These are phyloP conservation scores for Mycena olivaceomarginata DNA, from an alignment of 768 basidiomycete species.

Conservation along the genomic window DNA sequence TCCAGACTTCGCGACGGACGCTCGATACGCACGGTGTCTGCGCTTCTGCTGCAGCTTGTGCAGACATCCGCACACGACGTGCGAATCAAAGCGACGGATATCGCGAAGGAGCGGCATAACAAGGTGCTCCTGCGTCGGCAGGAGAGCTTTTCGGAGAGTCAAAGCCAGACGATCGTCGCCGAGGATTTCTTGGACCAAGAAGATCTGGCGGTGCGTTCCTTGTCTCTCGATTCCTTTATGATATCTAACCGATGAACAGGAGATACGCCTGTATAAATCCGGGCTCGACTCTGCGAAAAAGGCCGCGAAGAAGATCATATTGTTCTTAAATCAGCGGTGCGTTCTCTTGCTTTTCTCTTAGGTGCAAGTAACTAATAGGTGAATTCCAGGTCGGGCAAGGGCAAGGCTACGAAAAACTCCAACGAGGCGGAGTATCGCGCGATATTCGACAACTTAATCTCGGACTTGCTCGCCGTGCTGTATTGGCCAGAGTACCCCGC, in stretches of 20 bases:
- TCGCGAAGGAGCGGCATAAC: slow-evolving; percentile 79
- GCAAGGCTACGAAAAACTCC: slow-evolving; percentile 91
- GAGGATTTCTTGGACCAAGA: slow-evolving; percentile 80
- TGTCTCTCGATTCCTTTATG: slow-evolving; percentile 12
- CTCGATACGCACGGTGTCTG: slow-evolving; percentile 95
- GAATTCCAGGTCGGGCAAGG: slow-evolving; percentile 84
- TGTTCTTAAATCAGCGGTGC: slow-evolving; percentile 83
- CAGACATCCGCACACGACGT: slow-evolving; percentile 96
- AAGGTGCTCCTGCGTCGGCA: slow-evolving; percentile 77
- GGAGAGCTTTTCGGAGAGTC: slow-evolving; percentile 74
- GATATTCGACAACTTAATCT: slow-evolving; percentile 94
- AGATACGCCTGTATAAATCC: slow-evolving; percentile 81
- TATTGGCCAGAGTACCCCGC: slow-evolving; percentile 99
- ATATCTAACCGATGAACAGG: slow-evolving; percentile 59
- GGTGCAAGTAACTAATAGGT: slow-evolving; percentile 1
- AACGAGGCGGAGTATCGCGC: slow-evolving; percentile 96
- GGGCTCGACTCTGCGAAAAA: slow-evolving; percentile 89
- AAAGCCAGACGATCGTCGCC: slow-evolving; percentile 52
- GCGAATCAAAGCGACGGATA: slow-evolving; percentile 77
- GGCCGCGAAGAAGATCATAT: slow-evolving; percentile 89
- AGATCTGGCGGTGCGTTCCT: slow-evolving; percentile 73
- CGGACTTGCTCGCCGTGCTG: slow-evolving; percentile 90
- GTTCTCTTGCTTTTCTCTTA: slow-evolving; percentile 4
- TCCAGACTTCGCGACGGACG: slow-evolving; percentile 90
- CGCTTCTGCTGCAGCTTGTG: slow-evolving; percentile 94